Base-by-base conservation (phyloP, 331 rosid species). In the Phaseolus coccineus region DNA sequence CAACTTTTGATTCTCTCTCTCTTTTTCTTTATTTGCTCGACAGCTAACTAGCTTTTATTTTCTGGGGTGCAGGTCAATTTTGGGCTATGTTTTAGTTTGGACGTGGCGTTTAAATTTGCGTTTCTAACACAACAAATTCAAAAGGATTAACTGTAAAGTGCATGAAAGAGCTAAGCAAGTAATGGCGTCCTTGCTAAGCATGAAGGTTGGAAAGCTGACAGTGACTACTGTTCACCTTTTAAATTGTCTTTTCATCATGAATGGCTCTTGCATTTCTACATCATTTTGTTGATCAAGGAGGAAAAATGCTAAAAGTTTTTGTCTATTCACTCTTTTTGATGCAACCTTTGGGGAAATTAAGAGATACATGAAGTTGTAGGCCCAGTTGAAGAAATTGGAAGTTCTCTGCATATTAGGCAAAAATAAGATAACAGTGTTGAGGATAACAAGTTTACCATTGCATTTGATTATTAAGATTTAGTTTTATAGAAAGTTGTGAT, bases 101-200 rank as follows among this genome's bases (percentile, higher is more conserved):
- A 66, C 53, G 24, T 37, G 39, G 22, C 42, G 22, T 68, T 4
- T 67, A 58, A 47, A 14, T 75, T 81, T 75, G 73, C 22, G 50
- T 47, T 74, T 69, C 16, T 35, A 7, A 25, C 25, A 28, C 64
- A 76, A 37, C 6, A 48, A 47, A 69, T 76, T 76, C 78, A 82
- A 76, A 61, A 31, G 85, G 51, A 48, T 74, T 53, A 65, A 74
- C 66, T 50, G 55, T 71, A 63, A 71, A 77, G 79, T 64, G 64
- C 25, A 14, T 30, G 5, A 24, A 28, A 47, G 24, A 14, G 55
- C 2, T 52, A 12, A 66, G 33, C 57, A 42, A 62, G 74, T 40
- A 62, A 40, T 63, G 51, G 56, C 55, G 65, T 69, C 25, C 4
- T 37, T 59, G 33, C 40, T 62, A 77, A 77, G 85, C 85, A 77